Evolutionary conservation across 139 green algal genomes (phyloP).

Genomic region (Coelastrella sp.): DNA sequence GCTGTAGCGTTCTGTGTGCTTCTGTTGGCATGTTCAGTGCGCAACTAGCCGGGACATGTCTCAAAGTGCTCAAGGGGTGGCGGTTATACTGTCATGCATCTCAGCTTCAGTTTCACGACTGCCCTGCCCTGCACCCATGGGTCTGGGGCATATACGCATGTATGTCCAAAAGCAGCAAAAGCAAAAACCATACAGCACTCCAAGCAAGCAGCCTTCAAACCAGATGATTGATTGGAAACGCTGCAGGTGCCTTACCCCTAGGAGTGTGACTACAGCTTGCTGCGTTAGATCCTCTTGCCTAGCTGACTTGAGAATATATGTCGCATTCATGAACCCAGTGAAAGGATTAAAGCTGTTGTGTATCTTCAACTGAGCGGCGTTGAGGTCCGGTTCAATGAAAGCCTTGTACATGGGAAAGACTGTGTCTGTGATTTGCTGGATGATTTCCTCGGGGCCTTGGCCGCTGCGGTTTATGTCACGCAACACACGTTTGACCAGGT

Average conservation of each 20-base stretch:
- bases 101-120: slow-evolving; percentile 43
- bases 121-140: neutral
- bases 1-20: too few relatives aligned
- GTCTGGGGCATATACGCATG: too few relatives aligned
- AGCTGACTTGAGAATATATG: slow-evolving; percentile 95
- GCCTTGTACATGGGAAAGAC: slow-evolving; percentile 99
- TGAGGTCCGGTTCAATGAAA: slow-evolving; percentile 97
- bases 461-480: slow-evolving; percentile 94
- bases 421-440: slow-evolving; percentile 92
- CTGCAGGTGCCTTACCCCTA: slow-evolving; percentile 58
- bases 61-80: slow-evolving; percentile 94
- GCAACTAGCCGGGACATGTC: slow-evolving; percentile 95
- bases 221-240: too few relatives aligned
- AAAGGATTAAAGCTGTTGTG: slow-evolving; percentile 99
- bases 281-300: slow-evolving; percentile 62
- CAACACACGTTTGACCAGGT: slow-evolving; percentile 98
- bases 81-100: slow-evolving; percentile 91
- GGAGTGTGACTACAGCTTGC: slow-evolving; percentile 56
- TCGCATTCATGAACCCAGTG: slow-evolving; percentile 94
- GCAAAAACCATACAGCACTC: too few relatives aligned
- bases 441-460: slow-evolving; percentile 94
- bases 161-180: too few relatives aligned
- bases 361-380: slow-evolving; percentile 92
- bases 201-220: too few relatives aligned
- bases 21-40: slow-evolving; percentile 57